Evolutionary conservation across 2,329 filamentous ascomycete species (phyloP).

Genomic region (Dactylellina sp.): DNA sequence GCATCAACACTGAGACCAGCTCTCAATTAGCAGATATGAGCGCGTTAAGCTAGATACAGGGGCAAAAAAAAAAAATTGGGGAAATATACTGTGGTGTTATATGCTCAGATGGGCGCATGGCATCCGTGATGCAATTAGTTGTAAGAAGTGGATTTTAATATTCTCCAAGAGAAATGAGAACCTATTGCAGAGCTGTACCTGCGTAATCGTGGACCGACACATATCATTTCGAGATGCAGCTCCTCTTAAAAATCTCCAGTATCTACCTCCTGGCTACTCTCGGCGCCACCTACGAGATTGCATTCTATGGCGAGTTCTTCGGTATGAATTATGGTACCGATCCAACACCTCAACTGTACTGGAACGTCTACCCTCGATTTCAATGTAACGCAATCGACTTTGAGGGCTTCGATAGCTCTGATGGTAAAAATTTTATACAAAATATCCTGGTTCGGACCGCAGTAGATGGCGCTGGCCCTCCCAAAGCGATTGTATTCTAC

Average conservation of each 20-base stretch:
- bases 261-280: background rate
- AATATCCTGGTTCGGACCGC: constrained; percentile 23
- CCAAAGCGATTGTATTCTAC: constrained; percentile 22
- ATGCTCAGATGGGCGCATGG: no score
- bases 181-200: background rate
- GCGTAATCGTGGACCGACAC: background rate
- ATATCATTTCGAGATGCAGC: constrained; percentile 5
- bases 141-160: no score
- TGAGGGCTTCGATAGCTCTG: background rate
- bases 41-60: no score
- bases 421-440: background rate
- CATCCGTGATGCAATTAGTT: no score
- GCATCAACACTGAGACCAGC: no score
- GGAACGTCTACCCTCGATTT: constrained; percentile 25
- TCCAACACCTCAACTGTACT: constrained; percentile 18
- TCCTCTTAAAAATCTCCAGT: background rate
- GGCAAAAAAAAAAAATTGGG: no score
- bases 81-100: no score
- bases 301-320: constrained; percentile 20
- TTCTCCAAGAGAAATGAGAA: no score
- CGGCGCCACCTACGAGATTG: constrained; percentile 18
- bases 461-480: constrained; percentile 12
- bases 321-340: background rate
- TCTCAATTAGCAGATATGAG: no score
- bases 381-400: constrained; percentile 27